Conservation (phyloP, 805 yeast genomes). For the Myxozyma neglecta region DNA sequence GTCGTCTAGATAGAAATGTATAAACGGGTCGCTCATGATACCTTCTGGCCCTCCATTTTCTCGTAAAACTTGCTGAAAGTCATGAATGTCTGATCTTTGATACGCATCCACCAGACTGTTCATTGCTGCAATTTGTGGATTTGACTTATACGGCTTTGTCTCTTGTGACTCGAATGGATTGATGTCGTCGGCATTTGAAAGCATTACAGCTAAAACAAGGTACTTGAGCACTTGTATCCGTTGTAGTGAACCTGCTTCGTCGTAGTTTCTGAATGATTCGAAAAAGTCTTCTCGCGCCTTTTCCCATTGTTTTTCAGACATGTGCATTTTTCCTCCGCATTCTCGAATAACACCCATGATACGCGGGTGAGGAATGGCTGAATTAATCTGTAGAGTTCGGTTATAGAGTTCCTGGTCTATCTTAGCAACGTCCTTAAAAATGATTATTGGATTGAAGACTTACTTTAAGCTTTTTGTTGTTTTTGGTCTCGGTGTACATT, state of each 20-base stretch:
- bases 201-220: conserved; percentile 59
- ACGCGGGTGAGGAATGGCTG: conserved; percentile 74
- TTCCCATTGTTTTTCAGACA: conserved; percentile 60
- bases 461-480: conserved; percentile 43
- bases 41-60: conserved; percentile 26
- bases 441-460: background rate
- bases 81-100: conserved; percentile 33
- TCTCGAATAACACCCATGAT: conserved; percentile 74
- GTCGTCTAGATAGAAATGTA: conserved; percentile 33
- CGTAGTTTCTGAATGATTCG: conserved; percentile 59
- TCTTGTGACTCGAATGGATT: conserved; percentile 75
- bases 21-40: conserved; percentile 34
- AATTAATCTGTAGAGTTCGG: conserved; percentile 49
- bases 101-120: conserved; percentile 42
- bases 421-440: background rate
- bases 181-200: conserved; percentile 57
- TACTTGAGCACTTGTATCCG: conserved; percentile 60
- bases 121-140: conserved; percentile 39
- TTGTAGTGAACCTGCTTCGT: conserved; percentile 64
- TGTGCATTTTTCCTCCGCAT: conserved; percentile 69
- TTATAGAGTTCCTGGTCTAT: conserved; percentile 48
- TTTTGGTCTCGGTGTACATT: conserved; percentile 46
- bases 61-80: conserved; percentile 29
- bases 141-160: conserved; percentile 52
- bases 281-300: conserved; percentile 56